A percentile compares a stretch with the other conserved stretches of the same genome.
These are phyloP conservation scores for Candida alai DNA, from an alignment of 805 yeast species.

Conservation along the genomic window DNA sequence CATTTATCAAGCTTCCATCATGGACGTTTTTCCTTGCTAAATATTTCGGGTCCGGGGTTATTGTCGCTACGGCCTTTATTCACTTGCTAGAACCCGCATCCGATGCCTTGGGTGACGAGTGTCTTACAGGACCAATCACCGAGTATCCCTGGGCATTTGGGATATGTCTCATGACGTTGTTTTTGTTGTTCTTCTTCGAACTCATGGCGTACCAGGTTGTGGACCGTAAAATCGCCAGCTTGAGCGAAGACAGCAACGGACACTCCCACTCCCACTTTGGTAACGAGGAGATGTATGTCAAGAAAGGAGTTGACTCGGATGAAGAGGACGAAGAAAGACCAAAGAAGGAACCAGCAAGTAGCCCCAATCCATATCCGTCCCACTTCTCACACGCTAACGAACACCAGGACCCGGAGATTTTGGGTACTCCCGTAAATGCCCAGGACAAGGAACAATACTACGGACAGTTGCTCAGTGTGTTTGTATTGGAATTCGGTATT, in stretches of 20 bases:
- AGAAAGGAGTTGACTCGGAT: conserved; percentile 20
- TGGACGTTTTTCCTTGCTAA: conserved; percentile 66
- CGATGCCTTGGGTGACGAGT: conserved; percentile 50
- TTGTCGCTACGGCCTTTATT: conserved; percentile 76
- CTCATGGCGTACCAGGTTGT: conserved; percentile 45
- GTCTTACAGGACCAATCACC: conserved; percentile 58
- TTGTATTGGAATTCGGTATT: conserved; percentile 73
- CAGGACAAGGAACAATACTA: conserved; percentile 44
- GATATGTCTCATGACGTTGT: conserved; percentile 47
- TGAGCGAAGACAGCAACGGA: conserved; percentile 15
- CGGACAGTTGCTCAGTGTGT: conserved; percentile 45
- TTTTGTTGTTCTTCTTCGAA: conserved; percentile 51
- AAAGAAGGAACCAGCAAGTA: background rate
- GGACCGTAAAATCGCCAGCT: conserved; percentile 29
- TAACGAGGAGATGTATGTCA: conserved; percentile 28
- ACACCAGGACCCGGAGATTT: conserved; percentile 43
- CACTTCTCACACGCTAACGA: conserved; percentile 44
- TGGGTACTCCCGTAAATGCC: conserved; percentile 33
- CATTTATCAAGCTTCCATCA: conserved; percentile 54
- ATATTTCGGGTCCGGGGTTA: conserved; percentile 82
- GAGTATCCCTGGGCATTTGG: conserved; percentile 56
- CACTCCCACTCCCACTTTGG: conserved; percentile 59
- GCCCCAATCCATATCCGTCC: conserved; percentile 25
- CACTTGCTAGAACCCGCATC: conserved; percentile 70
- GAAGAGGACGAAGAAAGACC: conserved; percentile 13